Evolutionary conservation across 257 asterid genomes (phyloP).

Genomic region (Solanum piurae): DNA sequence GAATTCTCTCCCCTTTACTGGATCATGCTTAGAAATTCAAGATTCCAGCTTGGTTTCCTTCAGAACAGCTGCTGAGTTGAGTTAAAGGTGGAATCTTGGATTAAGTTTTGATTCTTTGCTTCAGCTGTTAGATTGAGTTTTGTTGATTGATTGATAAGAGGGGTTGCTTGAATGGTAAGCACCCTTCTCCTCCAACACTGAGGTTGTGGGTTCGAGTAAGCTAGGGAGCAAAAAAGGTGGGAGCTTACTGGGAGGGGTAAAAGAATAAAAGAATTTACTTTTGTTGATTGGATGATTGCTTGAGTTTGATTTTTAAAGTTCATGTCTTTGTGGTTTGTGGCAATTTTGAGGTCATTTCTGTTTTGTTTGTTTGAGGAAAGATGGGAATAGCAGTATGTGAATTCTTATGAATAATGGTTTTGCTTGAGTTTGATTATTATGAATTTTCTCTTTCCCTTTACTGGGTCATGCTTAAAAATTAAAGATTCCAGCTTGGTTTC

Average conservation of each 20-base stretch:
- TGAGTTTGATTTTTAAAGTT: background rate
- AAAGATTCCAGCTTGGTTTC: conserved; percentile 1
- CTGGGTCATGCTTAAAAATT: background rate
- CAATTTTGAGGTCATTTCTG: background rate
- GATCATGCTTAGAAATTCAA: background rate
- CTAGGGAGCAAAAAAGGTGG: background rate
- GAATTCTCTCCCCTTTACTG: background rate
- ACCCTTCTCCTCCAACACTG: background rate
- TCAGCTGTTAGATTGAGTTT: background rate
- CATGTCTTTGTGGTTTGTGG: background rate
- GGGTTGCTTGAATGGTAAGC: background rate
- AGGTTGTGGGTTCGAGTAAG: background rate
- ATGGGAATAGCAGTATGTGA: background rate
- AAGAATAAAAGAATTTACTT: background rate
- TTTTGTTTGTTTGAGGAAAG: background rate
- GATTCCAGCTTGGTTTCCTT: conserved; percentile 5
- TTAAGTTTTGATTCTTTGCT: background rate
- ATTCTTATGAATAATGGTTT: background rate
- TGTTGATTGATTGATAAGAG: background rate
- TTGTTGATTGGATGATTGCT: background rate
- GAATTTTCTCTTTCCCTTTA: background rate
- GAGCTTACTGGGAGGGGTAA: background rate
- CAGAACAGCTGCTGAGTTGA: background rate
- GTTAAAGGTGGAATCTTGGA: background rate
- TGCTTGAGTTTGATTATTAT: background rate